These are phyloP conservation scores for Ceratopteris richardii DNA, from an alignment of 75 land plant species.

Conservation along the genomic window DNA sequence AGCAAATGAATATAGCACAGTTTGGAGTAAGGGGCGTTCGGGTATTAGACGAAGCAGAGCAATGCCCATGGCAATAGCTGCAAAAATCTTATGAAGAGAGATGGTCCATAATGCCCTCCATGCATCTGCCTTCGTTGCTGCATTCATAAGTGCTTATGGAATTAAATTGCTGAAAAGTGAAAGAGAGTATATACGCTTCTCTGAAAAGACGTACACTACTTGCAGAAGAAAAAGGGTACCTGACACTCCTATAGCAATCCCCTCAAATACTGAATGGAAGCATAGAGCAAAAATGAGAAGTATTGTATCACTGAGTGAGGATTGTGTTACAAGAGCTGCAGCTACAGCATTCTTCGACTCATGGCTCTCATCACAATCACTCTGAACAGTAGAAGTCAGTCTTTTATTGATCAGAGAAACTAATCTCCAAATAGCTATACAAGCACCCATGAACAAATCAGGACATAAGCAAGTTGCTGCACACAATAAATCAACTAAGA, in stretches of 20 bases:
- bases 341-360: conserved; percentile 8
- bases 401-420: no score
- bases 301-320: conserved; percentile 51
- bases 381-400: no score
- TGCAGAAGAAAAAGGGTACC: conserved; percentile 39
- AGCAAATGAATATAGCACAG: conserved; percentile 50
- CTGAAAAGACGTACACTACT: no score
- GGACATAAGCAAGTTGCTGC: no score
- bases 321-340: conserved; percentile 10
- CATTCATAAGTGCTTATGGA: neutral
- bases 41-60: conserved; percentile 61
- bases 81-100: conserved; percentile 67
- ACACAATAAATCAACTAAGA: no score
- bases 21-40: conserved; percentile 34
- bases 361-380: neutral
- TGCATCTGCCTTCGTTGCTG: conserved; percentile 57
- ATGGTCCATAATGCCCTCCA: conserved; percentile 73
- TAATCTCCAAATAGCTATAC: no score
- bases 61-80: conserved; percentile 82
- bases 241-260: conserved; percentile 76
- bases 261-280: conserved; percentile 90
- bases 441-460: no score
- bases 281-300: conserved; percentile 67
- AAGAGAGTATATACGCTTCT: no score
- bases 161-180: no score